Evolutionary conservation across 2,329 filamentous ascomycete species (phyloP).

Genomic region (Stromatinia cepivora): DNA sequence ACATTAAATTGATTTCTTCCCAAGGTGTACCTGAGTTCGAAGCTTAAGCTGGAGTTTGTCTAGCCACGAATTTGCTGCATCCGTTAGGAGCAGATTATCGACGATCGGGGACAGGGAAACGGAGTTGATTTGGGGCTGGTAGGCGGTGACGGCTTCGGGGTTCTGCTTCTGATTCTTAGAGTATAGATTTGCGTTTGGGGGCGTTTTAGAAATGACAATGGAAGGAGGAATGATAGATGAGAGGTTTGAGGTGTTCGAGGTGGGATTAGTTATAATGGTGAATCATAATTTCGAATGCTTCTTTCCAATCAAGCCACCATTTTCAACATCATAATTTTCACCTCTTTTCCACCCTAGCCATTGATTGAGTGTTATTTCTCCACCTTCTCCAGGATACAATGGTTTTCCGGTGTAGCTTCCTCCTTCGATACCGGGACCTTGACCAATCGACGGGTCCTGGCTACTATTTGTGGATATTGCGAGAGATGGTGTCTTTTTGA

Average conservation of each 20-base stretch:
- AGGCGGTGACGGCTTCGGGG: background rate
- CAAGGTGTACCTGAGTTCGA: background rate
- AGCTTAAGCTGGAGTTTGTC: background rate
- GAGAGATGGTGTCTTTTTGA: constrained; percentile 68
- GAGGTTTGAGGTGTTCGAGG: background rate
- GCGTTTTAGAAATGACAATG: constrained; percentile 12
- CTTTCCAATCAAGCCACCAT: constrained; percentile 60
- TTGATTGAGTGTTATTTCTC: constrained; percentile 63
- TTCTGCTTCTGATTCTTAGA: background rate
- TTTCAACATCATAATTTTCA: constrained; percentile 65
- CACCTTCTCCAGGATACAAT: constrained; percentile 68
- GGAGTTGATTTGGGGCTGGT: background rate
- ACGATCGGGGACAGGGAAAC: background rate
- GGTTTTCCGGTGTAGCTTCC: constrained; percentile 63
- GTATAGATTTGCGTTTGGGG: constrained; percentile 15
- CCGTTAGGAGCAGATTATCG: background rate
- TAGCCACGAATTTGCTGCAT: constrained; percentile 10
- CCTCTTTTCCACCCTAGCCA: constrained; percentile 82
- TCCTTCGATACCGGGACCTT: constrained; percentile 65
- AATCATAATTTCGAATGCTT: constrained; percentile 47
- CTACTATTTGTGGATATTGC: constrained; percentile 54
- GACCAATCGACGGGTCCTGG: constrained; percentile 47
- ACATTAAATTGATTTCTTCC: background rate
- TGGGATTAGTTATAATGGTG: background rate
- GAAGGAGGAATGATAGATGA: background rate